These are phyloP conservation scores for Microthlaspi erraticum DNA, from an alignment of 345 rosid genomes.

Conservation along the genomic window DNA sequence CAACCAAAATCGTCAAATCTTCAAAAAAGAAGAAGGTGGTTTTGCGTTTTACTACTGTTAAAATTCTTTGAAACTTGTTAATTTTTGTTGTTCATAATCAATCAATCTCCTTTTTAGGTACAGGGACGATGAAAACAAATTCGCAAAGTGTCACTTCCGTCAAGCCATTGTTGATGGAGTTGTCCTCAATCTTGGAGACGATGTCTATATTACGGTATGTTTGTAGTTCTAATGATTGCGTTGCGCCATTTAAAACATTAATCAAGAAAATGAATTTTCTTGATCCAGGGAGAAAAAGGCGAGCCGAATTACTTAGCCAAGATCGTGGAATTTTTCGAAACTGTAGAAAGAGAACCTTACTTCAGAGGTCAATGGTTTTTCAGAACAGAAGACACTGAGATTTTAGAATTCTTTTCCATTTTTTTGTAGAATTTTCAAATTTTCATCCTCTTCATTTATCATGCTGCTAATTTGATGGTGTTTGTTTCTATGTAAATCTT, in stretches of 20 bases:
- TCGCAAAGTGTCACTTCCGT: constrained; percentile 39
- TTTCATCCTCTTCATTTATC: too few relatives aligned
- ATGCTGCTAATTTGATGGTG: too few relatives aligned
- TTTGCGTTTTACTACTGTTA: too few relatives aligned
- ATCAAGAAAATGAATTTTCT: neutral
- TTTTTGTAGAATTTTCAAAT: too few relatives aligned
- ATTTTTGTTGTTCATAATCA: too few relatives aligned
- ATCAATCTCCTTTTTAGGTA: too few relatives aligned
- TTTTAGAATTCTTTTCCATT: too few relatives aligned
- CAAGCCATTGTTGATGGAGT: constrained; percentile 41
- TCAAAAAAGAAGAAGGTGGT: too few relatives aligned
- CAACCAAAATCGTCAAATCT: too few relatives aligned
- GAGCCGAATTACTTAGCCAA: constrained; percentile 43
- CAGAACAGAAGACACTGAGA: constrained; percentile 46
- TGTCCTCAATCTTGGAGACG: constrained; percentile 33
- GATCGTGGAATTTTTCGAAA: neutral
- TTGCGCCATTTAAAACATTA: too few relatives aligned
- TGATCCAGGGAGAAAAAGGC: constrained; percentile 34
- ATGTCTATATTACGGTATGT: constrained; percentile 45
- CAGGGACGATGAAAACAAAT: constrained; percentile 9
- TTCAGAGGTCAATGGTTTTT: constrained; percentile 12
- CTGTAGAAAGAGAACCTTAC: neutral
- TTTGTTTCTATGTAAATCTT: neutral
- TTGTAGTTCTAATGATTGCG: too few relatives aligned
- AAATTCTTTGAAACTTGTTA: too few relatives aligned